These are phyloP conservation scores for Tolypocladium guangdongense DNA, from an alignment of 2,329 filamentous ascomycete genomes.

Conservation along the genomic window DNA sequence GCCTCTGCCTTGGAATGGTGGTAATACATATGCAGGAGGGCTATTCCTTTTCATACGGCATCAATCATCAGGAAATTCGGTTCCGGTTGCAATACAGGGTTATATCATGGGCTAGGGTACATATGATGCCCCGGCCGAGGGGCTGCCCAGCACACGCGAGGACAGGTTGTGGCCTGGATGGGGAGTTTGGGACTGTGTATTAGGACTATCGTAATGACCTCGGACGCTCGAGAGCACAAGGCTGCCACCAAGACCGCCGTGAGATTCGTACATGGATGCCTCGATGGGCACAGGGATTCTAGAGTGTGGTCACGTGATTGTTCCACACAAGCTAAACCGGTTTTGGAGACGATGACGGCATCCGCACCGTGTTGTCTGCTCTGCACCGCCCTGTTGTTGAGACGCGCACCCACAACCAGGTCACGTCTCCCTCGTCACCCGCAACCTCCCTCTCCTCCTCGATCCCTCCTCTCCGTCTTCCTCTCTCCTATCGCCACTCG, in stretches of 20 bases:
- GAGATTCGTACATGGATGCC: neutral
- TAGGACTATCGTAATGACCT: too few relatives aligned
- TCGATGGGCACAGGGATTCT: neutral
- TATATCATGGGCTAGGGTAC: neutral
- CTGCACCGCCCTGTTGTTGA: neutral
- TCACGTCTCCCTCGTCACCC: neutral
- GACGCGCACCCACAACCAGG: neutral
- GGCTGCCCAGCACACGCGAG: neutral
- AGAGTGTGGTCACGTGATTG: neutral
- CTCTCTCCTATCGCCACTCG: too few relatives aligned
- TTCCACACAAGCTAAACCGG: neutral
- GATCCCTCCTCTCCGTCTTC: neutral
- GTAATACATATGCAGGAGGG: neutral
- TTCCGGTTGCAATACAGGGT: neutral
- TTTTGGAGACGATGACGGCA: neutral
- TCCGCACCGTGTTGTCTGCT: neutral
- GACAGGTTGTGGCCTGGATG: neutral
- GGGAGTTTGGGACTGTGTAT: neutral
- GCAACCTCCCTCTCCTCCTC: neutral
- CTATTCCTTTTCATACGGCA: neutral
- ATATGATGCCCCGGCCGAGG: neutral
- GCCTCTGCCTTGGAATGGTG: neutral
- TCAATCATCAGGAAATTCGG: slow-evolving; percentile 2
- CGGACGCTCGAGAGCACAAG: neutral
- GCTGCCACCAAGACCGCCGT: neutral